Evolutionary conservation across 345 rosid species (phyloP).

Genomic region (Ceriops decandra): DNA sequence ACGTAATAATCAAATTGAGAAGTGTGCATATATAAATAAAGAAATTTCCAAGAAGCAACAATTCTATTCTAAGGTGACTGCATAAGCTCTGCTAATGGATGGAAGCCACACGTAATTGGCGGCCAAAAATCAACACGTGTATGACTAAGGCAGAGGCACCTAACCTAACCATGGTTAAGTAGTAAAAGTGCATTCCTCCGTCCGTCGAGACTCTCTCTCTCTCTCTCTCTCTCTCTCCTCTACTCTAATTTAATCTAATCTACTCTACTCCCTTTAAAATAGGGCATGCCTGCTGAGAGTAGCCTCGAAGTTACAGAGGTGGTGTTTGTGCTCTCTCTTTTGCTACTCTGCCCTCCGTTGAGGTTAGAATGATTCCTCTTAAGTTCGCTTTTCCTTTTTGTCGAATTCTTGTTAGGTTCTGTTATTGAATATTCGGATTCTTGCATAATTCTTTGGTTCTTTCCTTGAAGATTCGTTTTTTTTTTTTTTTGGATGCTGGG

Average conservation of each 20-base stretch:
- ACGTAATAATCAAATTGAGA: no score
- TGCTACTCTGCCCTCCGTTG: no score
- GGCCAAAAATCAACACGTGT: no score
- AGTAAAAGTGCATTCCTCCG: not conserved
- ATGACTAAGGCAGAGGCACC: no score
- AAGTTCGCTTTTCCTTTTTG: no score
- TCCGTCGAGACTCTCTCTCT: not conserved
- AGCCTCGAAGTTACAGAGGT: not conserved
- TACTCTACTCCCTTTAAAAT: not conserved
- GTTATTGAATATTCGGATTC: not conserved
- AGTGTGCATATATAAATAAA: no score
- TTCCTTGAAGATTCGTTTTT: not conserved
- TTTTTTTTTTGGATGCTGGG: slow-evolving; percentile 3
- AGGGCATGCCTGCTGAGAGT: not conserved
- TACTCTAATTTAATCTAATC: no score
- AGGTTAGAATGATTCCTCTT: no score
- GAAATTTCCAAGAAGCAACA: no score
- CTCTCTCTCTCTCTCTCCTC: not conserved
- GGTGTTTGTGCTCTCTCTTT: not conserved
- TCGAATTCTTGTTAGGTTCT: no score
- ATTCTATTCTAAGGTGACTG: not conserved
- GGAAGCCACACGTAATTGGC: not conserved
- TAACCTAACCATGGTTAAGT: not conserved
- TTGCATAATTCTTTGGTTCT: not conserved
- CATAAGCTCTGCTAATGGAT: not conserved